Percentiles rank a stretch among this genome's conserved stretches.
Evolutionary conservation across 371 early-diverging fungal species (phyloP).

Genomic region (Rhizopus stolonifer): DNA sequence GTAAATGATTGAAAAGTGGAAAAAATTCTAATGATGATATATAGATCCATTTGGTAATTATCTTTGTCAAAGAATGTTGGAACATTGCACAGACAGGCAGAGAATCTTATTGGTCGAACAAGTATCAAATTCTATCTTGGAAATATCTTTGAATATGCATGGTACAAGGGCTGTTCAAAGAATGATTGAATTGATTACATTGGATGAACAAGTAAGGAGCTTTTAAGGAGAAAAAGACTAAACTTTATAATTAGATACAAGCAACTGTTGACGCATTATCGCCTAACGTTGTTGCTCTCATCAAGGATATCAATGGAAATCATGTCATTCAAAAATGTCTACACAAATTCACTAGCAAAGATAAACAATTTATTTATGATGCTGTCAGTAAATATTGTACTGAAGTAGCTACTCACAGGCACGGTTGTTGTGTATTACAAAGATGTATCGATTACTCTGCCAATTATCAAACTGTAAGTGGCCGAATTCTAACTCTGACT

Average conservation of each 20-base stretch:
- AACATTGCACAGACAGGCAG: conserved; percentile 76
- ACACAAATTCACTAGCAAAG: conserved; percentile 64
- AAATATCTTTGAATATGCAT: conserved; percentile 92
- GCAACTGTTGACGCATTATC: conserved; percentile 72
- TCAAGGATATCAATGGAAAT: conserved; percentile 97
- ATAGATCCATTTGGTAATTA: conserved; percentile 92
- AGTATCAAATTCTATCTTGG: conserved; percentile 72
- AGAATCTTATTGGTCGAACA: conserved; percentile 69
- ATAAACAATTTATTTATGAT: conserved; percentile 87
- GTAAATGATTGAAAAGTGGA: conserved; percentile 35
- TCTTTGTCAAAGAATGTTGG: conserved; percentile 86
- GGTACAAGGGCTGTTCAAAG: conserved; percentile 97
- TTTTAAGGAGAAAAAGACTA: neutral
- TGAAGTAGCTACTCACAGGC: conserved; percentile 91
- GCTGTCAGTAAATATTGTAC: conserved; percentile 80
- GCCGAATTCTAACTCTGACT: neutral
- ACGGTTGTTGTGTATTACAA: conserved; percentile 98
- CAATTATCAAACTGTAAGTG: conserved; percentile 61
- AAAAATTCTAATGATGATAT: neutral
- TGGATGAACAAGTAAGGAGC: conserved; percentile 53
- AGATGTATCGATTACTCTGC: conserved; percentile 91
- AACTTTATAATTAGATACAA: conserved; percentile 50
- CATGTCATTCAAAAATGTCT: conserved; percentile 97
- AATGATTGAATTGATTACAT: conserved; percentile 81
- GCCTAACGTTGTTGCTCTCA: conserved; percentile 78